Evolutionary conservation across 1,284 basidiomycete genomes (phyloP).

Genomic region (Naganishia sp.): DNA sequence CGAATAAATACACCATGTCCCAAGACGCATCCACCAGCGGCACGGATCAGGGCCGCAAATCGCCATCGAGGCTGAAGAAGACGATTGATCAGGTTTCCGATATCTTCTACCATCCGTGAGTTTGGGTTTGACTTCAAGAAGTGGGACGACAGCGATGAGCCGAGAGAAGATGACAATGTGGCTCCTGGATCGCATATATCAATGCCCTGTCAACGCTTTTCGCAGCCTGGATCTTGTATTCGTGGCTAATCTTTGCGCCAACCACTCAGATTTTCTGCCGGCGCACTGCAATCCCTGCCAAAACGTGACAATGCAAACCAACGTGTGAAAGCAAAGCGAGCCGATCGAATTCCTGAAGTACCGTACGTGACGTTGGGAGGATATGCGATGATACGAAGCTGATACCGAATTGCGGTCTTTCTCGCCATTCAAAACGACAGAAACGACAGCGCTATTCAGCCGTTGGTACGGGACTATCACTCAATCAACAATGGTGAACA

Average conservation of each 20-base stretch:
- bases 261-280: slow-evolving; percentile 43
- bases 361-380: slow-evolving; percentile 36
- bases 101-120: slow-evolving; percentile 50
- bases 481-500: slow-evolving; percentile 51
- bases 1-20: slow-evolving; percentile 9
- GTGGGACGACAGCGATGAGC: no score
- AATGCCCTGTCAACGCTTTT: not conserved
- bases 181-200: no score
- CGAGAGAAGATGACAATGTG: no score
- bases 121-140: not conserved
- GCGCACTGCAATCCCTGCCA: slow-evolving; percentile 48
- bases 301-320: slow-evolving; percentile 34
- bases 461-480: slow-evolving; percentile 49
- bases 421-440: slow-evolving; percentile 4
- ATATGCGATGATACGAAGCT: no score
- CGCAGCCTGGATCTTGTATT: not conserved
- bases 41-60: slow-evolving; percentile 10
- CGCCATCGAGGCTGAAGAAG: slow-evolving; percentile 25
- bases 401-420: not conserved
- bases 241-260: not conserved
- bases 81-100: slow-evolving; percentile 42
- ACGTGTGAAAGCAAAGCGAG: slow-evolving; percentile 49
- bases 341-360: slow-evolving; percentile 49
- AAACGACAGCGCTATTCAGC: slow-evolving; percentile 35
- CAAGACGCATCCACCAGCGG: slow-evolving; percentile 6